phyloP scores from a whole-genome alignment of 257 asterid species.

The Parsonsia alboflavescens region DNA sequence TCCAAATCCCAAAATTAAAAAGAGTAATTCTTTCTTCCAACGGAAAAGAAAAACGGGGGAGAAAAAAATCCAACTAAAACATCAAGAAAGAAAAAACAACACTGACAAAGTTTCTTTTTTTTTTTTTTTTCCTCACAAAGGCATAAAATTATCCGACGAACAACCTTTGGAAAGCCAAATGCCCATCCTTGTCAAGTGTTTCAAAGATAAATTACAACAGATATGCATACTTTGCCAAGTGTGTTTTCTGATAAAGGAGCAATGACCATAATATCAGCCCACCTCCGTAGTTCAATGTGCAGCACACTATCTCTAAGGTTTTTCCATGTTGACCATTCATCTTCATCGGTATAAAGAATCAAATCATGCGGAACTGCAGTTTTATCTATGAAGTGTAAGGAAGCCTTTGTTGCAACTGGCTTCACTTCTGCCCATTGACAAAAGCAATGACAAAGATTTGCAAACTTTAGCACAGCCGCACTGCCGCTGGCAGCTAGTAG shows the following conservation, averaged over 20 bases:
- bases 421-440: slow-evolving; percentile 90
- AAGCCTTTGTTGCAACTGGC: slow-evolving; percentile 79
- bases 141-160: too few species aligned
- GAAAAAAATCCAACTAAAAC: too few species aligned
- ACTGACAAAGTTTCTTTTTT: too few species aligned
- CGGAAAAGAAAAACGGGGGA: too few species aligned
- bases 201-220: too few species aligned
- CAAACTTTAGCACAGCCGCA: slow-evolving; percentile 83
- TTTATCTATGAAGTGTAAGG: slow-evolving; percentile 69
- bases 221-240: slow-evolving; percentile 93
- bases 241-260: slow-evolving; percentile 98
- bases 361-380: slow-evolving; percentile 60
- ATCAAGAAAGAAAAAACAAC: too few species aligned
- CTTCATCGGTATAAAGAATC: slow-evolving; percentile 65
- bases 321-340: slow-evolving; percentile 82
- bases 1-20: too few species aligned
- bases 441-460: slow-evolving; percentile 72
- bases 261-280: slow-evolving; percentile 92
- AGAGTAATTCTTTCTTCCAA: too few species aligned
- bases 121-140: too few species aligned
- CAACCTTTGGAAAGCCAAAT: too few species aligned
- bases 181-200: too few species aligned
- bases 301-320: slow-evolving; percentile 70
- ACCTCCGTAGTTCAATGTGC: slow-evolving; percentile 77
- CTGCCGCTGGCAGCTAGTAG: slow-evolving; percentile 90